A percentile compares a stretch with the other conserved stretches of the same genome.
These are phyloP conservation scores for Venturia carpophila DNA, from an alignment of 2,329 filamentous ascomycete genomes.

Conservation along the genomic window DNA sequence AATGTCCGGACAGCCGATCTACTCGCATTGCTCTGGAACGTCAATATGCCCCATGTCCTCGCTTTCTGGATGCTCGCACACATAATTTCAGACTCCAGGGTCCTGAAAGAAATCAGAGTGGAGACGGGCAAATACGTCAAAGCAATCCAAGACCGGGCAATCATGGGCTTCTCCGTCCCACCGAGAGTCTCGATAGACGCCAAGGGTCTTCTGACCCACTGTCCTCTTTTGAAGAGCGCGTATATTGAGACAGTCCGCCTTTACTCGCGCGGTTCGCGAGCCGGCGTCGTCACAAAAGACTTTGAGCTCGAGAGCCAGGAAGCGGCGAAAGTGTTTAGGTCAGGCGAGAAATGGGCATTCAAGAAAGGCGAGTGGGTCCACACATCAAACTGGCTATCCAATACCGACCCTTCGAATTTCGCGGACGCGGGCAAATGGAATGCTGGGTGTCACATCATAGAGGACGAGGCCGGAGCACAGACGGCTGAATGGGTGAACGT, in stretches of 20 bases:
- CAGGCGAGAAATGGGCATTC: slow-evolving; percentile 9
- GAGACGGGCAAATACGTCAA: slow-evolving; percentile 40
- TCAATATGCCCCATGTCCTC: slow-evolving; percentile 14
- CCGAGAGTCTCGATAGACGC: slow-evolving; percentile 37
- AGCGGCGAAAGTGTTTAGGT: neutral
- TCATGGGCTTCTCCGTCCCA: slow-evolving; percentile 37
- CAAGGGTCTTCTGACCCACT: slow-evolving; percentile 36
- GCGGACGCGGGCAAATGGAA: slow-evolving; percentile 12
- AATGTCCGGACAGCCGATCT: slow-evolving; percentile 3
- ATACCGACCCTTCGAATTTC: slow-evolving; percentile 15
- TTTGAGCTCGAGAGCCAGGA: slow-evolving; percentile 2
- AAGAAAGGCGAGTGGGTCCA: slow-evolving; percentile 15
- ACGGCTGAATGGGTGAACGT: neutral
- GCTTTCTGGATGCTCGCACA: slow-evolving; percentile 46
- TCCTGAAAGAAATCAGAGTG: slow-evolving; percentile 37
- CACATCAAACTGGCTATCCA: slow-evolving; percentile 13
- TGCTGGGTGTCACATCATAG: slow-evolving; percentile 6
- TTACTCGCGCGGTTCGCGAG: slow-evolving; percentile 9
- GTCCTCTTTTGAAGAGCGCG: slow-evolving; percentile 34
- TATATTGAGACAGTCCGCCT: slow-evolving; percentile 17
- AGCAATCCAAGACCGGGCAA: slow-evolving; percentile 31
- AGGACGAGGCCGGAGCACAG: neutral
- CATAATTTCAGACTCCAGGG: slow-evolving; percentile 35
- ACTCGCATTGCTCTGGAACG: slow-evolving; percentile 10
- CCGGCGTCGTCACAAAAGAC: neutral